These are phyloP conservation scores for Termitomyces titanicus DNA, from an alignment of 768 basidiomycete genomes.

Conservation along the genomic window DNA sequence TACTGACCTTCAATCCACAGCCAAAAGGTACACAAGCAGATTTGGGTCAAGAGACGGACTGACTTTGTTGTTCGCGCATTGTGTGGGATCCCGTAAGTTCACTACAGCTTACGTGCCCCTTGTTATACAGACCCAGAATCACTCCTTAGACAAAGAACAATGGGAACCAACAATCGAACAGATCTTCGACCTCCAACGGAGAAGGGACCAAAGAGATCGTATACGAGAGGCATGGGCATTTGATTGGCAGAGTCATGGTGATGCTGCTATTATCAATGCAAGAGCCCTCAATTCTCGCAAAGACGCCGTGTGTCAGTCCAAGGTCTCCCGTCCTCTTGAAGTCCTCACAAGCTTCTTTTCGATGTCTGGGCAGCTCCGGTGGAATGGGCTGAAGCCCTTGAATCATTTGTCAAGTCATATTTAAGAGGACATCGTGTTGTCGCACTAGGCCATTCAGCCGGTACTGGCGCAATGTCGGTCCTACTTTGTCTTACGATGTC, in stretches of 20 bases:
- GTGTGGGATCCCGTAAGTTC: constrained; percentile 14
- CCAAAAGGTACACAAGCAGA: constrained; percentile 13
- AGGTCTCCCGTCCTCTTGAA: background rate
- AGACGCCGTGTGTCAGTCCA: constrained; percentile 19
- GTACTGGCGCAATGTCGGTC: constrained; percentile 26
- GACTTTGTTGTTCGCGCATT: constrained; percentile 15
- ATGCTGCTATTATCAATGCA: constrained; percentile 30
- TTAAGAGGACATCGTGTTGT: constrained; percentile 22
- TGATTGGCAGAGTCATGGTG: constrained; percentile 39
- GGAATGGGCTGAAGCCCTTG: constrained; percentile 21
- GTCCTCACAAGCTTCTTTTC: background rate
- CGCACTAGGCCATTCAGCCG: constrained; percentile 31
- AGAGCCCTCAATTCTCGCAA: constrained; percentile 19
- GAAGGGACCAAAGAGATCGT: constrained; percentile 15
- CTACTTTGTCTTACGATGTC: background rate
- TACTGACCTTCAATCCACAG: constrained; percentile 10
- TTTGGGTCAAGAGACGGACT: constrained; percentile 5
- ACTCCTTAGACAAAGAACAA: constrained; percentile 31
- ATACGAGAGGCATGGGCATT: constrained; percentile 38
- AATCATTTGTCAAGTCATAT: constrained; percentile 11
- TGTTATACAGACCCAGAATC: background rate
- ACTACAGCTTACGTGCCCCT: background rate
- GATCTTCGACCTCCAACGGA: constrained; percentile 21
- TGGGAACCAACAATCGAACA: constrained; percentile 33
- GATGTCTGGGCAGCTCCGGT: constrained; percentile 13